phyloP scores from a whole-genome alignment of 768 basidiomycete species.

The Mycena maculata region DNA sequence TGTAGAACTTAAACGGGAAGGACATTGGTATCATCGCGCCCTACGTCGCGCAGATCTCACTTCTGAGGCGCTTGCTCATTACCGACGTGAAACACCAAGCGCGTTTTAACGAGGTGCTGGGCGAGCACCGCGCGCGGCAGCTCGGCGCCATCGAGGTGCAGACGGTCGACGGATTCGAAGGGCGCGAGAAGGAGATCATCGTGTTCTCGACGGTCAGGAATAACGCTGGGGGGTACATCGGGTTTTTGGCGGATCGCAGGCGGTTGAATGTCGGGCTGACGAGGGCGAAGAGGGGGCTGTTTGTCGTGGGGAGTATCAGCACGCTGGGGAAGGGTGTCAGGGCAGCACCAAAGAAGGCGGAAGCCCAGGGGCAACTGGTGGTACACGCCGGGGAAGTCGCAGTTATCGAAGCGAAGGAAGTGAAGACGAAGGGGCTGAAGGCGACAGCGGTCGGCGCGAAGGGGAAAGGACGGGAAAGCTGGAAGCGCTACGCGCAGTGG shows the following conservation, averaged over 20 bases:
- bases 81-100: constrained; percentile 60
- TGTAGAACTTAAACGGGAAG: constrained; percentile 68
- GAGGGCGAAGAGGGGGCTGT: constrained; percentile 86
- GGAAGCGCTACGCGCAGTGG: constrained; percentile 72
- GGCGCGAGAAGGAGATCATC: constrained; percentile 92
- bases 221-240: constrained; percentile 81
- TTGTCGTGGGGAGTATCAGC: constrained; percentile 79
- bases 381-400: constrained; percentile 27
- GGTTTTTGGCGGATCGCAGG: constrained; percentile 88
- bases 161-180: constrained; percentile 96
- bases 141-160: constrained; percentile 81
- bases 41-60: constrained; percentile 87
- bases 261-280: constrained; percentile 93
- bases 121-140: constrained; percentile 73
- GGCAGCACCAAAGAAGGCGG: constrained; percentile 30
- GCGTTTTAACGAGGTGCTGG: constrained; percentile 71
- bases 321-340: constrained; percentile 68
- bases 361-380: constrained; percentile 16
- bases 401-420: constrained; percentile 29
- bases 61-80: constrained; percentile 75
- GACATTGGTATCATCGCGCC: constrained; percentile 96
- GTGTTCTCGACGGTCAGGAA: constrained; percentile 92
- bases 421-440: constrained; percentile 34
- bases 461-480: constrained; percentile 61
- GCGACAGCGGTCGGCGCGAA: constrained; percentile 30